These are phyloP conservation scores for Dryadomyces quercivorus DNA, from an alignment of 2,329 filamentous ascomycete species.

Conservation along the genomic window DNA sequence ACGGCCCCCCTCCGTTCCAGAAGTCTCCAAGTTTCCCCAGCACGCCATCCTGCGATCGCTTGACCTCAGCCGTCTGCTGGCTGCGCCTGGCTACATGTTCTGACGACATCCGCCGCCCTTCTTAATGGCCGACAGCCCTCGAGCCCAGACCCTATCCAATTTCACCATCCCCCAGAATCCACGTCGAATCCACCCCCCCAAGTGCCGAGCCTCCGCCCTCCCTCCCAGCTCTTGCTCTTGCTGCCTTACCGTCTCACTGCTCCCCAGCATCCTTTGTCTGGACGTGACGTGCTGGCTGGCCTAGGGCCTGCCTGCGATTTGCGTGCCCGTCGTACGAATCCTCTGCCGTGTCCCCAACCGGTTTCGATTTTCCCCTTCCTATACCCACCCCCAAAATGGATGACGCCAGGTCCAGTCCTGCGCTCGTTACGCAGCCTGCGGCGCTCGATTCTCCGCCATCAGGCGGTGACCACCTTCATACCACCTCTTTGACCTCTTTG, in stretches of 20 bases:
- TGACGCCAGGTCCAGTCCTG: constrained; percentile 8
- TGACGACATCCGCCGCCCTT: constrained; percentile 1
- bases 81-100: background rate
- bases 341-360: too few relatives aligned
- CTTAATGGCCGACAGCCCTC: constrained; percentile 5
- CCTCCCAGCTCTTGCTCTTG: background rate
- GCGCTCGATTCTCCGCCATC: background rate
- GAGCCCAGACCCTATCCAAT: background rate
- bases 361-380: too few relatives aligned
- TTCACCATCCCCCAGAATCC: background rate
- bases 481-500: background rate
- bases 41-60: constrained; percentile 11
- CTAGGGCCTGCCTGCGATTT: too few relatives aligned
- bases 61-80: constrained; percentile 6
- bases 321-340: too few relatives aligned
- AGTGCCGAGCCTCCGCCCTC: too few relatives aligned
- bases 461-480: background rate
- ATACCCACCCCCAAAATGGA: background rate
- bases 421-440: constrained; percentile 3
- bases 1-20: background rate
- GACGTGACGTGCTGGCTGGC: background rate
- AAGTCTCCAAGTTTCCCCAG: too few relatives aligned
- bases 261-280: background rate
- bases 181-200: background rate
- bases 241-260: background rate